Conservation (phyloP, 805 yeast species). For the Hanseniaspora lindneri region DNA sequence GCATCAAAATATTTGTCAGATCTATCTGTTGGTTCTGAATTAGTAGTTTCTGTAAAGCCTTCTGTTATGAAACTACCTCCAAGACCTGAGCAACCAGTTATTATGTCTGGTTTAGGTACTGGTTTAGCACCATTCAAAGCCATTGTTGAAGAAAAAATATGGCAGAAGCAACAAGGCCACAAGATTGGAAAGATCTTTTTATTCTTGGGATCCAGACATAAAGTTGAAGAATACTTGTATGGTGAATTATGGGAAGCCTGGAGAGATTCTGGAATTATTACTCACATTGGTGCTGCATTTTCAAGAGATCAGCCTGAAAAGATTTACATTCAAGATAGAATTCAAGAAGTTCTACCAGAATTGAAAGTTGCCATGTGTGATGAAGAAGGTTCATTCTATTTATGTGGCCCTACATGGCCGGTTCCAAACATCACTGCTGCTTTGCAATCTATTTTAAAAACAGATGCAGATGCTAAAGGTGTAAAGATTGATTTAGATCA, state of each 20-base stretch:
- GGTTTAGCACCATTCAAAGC: slow-evolving; percentile 98
- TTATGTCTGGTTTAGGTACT: slow-evolving; percentile 96
- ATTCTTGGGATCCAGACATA: slow-evolving; percentile 89
- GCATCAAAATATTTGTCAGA: slow-evolving; percentile 85
- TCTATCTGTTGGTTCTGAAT: slow-evolving; percentile 64
- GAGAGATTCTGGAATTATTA: slow-evolving; percentile 78
- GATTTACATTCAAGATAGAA: slow-evolving; percentile 88
- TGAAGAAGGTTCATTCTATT: slow-evolving; percentile 78
- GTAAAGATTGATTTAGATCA: slow-evolving; percentile 57
- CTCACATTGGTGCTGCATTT: slow-evolving; percentile 95
- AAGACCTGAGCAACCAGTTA: slow-evolving; percentile 72
- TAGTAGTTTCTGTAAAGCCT: slow-evolving; percentile 90
- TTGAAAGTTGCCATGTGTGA: slow-evolving; percentile 68
- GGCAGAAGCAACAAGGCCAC: slow-evolving; percentile 81
- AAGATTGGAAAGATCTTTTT: slow-evolving; percentile 81
- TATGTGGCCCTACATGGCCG: slow-evolving; percentile 99
- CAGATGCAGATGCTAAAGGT: slow-evolving; percentile 60
- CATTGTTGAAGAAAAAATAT: slow-evolving; percentile 84
- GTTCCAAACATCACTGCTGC: slow-evolving; percentile 93
- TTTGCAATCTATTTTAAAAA: slow-evolving; percentile 61
- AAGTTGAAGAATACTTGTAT: slow-evolving; percentile 85
- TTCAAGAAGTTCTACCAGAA: slow-evolving; percentile 59
- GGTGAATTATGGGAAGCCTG: slow-evolving; percentile 98
- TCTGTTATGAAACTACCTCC: slow-evolving; percentile 95
- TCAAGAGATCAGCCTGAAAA: slow-evolving; percentile 94